Conservation (phyloP, 139 green algal species). For the Desmodesmus armatus region DNA sequence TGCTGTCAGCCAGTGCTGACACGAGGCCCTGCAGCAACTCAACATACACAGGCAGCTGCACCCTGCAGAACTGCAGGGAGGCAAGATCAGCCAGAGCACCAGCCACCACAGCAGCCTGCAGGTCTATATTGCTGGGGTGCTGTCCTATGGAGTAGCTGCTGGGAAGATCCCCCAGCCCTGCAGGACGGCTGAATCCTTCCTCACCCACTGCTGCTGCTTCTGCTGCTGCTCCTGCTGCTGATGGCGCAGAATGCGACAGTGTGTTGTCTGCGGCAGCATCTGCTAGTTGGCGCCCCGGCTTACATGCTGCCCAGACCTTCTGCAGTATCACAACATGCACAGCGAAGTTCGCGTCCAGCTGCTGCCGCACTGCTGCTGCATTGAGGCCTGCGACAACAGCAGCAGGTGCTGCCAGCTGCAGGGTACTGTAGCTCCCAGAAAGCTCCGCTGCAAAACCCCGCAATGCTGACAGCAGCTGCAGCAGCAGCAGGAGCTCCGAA, state of each 20-base stretch:
- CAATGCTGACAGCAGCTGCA: neutral
- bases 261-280: neutral
- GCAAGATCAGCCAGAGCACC: constrained; percentile 1
- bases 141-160: neutral
- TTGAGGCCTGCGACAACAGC: neutral
- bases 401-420: neutral
- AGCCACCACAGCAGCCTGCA: constrained; percentile 1
- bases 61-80: constrained; percentile 22
- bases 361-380: constrained; percentile 32
- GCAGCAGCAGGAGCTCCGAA: neutral
- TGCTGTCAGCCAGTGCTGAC: neutral
- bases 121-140: neutral
- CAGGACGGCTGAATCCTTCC: neutral
- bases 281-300: too few relatives aligned
- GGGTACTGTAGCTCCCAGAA: neutral
- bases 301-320: constrained; percentile 4
- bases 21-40: constrained; percentile 7
- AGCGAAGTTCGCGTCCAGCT: constrained; percentile 30
- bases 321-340: constrained; percentile 1
- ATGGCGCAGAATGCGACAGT: neutral
- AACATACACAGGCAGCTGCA: constrained; percentile 35
- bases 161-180: neutral
- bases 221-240: neutral
- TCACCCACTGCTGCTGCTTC: neutral
- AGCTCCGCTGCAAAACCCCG: neutral